These are phyloP conservation scores for Blastocystis sp. DNA, from an alignment of 352 stramenopile genomes.

Conservation along the genomic window DNA sequence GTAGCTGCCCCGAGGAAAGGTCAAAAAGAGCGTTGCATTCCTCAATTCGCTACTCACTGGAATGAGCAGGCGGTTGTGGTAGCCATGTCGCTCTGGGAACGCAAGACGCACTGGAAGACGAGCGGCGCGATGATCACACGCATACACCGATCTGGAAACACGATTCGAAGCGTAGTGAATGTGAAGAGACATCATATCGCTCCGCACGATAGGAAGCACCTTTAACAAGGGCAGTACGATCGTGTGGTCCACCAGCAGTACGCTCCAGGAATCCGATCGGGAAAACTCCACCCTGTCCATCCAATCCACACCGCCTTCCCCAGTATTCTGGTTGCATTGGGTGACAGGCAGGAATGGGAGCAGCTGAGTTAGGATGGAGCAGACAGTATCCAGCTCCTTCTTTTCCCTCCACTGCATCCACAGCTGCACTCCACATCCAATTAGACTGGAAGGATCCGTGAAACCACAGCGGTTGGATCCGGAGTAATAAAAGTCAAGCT, in stretches of 20 bases:
- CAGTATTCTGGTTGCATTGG: neutral
- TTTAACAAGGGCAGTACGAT: neutral
- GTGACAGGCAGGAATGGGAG: neutral
- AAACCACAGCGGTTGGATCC: neutral
- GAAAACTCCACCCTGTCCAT: neutral
- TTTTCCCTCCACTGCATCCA: neutral
- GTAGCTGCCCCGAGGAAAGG: constrained; percentile 1
- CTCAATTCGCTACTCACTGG: neutral
- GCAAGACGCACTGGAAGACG: neutral
- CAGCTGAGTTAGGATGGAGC: neutral
- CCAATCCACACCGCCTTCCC: neutral
- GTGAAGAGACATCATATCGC: neutral
- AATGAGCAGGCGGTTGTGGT: neutral
- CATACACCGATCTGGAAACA: neutral
- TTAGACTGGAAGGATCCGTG: neutral
- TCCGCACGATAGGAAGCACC: neutral
- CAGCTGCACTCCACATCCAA: neutral
- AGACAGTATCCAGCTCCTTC: neutral
- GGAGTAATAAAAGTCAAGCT: neutral
- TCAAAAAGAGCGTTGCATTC: neutral
- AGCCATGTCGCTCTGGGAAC: neutral
- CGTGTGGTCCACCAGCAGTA: neutral
- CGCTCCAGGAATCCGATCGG: neutral
- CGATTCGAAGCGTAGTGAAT: neutral
- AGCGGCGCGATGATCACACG: neutral